phyloP scores from a whole-genome alignment of 2,329 filamentous ascomycete genomes.

The Penicillium sp. region DNA sequence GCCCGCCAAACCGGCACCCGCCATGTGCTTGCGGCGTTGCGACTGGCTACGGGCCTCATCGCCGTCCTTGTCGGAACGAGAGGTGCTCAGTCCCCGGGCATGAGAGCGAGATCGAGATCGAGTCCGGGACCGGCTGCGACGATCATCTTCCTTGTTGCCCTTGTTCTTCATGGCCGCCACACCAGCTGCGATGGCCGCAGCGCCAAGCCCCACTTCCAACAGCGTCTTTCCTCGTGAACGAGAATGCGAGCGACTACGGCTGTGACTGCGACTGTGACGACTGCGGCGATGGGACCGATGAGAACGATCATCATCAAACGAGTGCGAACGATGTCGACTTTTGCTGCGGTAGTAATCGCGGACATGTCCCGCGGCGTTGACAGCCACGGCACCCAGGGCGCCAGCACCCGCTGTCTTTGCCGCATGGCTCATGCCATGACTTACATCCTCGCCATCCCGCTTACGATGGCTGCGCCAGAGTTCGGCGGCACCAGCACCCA shows the following conservation, averaged over 20 bases:
- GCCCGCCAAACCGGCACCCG: conserved; percentile 56
- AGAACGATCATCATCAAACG: conserved; percentile 37
- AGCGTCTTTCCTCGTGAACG: conserved; percentile 49
- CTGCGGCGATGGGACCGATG: conserved; percentile 30
- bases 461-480: conserved; percentile 54
- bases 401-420: conserved; percentile 54
- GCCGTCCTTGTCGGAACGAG: conserved; percentile 17
- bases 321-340: conserved; percentile 41
- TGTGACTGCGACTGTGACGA: conserved; percentile 32
- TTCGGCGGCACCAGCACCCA: conserved; percentile 56
- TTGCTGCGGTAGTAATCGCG: conserved; percentile 47
- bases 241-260: conserved; percentile 44
- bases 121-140: conserved; percentile 46
- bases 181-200: conserved; percentile 56
- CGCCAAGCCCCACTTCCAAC: conserved; percentile 47
- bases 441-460: conserved; percentile 51
- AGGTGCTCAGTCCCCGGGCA: conserved; percentile 28
- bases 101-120: conserved; percentile 44
- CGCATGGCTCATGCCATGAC: conserved; percentile 46
- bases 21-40: conserved; percentile 54
- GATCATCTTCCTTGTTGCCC: conserved; percentile 46
- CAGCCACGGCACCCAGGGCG: conserved; percentile 56
- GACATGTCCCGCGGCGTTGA: conserved; percentile 51
- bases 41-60: conserved; percentile 33
- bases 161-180: conserved; percentile 54